These are phyloP conservation scores for Chlamydomonas incerta DNA, from an alignment of 139 green algal species.

Conservation along the genomic window DNA sequence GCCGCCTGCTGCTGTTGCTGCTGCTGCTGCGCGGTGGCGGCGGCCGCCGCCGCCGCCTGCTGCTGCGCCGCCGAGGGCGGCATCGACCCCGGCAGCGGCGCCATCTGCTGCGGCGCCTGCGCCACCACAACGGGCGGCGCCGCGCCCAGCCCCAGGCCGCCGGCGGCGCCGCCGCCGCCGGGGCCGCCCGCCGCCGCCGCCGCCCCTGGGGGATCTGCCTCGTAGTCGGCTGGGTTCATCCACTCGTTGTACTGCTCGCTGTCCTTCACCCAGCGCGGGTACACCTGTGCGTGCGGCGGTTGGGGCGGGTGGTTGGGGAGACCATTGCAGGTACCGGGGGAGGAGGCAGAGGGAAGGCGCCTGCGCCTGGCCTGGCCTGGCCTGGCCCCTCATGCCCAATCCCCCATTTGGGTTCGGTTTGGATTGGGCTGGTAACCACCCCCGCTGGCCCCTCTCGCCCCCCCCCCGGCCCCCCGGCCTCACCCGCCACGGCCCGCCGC, in stretches of 20 bases:
- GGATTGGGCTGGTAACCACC: too few relatives aligned
- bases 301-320: too few relatives aligned
- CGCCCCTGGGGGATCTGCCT: constrained; percentile 2
- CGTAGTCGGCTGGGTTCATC: constrained; percentile 92
- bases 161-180: background rate
- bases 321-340: too few relatives aligned
- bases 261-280: constrained; percentile 83
- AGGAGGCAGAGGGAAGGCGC: too few relatives aligned
- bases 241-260: constrained; percentile 92
- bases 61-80: background rate
- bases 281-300: constrained; percentile 65
- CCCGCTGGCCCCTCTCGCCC: too few relatives aligned
- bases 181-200: background rate
- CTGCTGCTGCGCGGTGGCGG: background rate
- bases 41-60: background rate
- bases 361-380: too few relatives aligned
- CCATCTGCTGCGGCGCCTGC: too few relatives aligned
- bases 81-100: too few relatives aligned
- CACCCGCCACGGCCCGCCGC: constrained; percentile 46
- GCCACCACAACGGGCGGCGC: background rate
- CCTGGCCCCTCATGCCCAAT: too few relatives aligned
- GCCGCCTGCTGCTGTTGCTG: background rate
- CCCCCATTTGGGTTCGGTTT: too few relatives aligned
- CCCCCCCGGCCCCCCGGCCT: background rate
- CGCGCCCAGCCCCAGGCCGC: background rate